Base-by-base conservation (phyloP, 768 basidiomycete species). In the Lanmaoa rubissima region DNA sequence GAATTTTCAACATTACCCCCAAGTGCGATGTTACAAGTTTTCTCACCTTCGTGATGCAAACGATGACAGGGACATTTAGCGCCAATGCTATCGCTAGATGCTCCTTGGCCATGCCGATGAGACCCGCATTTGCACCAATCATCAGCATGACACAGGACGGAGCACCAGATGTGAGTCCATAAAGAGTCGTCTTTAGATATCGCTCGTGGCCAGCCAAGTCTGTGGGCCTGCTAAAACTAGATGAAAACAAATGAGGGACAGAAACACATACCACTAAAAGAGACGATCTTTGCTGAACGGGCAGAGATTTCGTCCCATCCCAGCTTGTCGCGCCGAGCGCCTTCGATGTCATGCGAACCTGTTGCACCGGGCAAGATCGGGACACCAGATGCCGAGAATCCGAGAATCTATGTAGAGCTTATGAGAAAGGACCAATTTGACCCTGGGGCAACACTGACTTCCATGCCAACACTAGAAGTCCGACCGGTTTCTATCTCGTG, bases 401-500 rank as follows among this genome's bases (percentile, higher is more conserved):
- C 95, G 12, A 98, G 77, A 53, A 97, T 96, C 92, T 94, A 45
- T 60, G 14, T 14, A 57, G 8, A 42, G 21, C 14, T 3, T 7
- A 13, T 54, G 44, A 51, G 45, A 28, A 42, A 34, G 26, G 8
- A 42, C 0, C 10, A 31, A 28, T 32, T n/a, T n/a, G 38, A 41
- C 43, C n/a, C 21, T 3, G n/a, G 28, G 34, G 7, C 13, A 24
- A 52, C n/a, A 57, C 79, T 55, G 59, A 94, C 93, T 81, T 99
- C 97, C 88, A 97, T 95, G 21, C 97, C 97, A 42, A 98, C 92
- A 58, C 90, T 93, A 24, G 91, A 94, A 0, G 97, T 99, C 49
- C 97, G 78, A 7, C 96, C 96, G 19, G 90, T 94, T 75, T 98
- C 97, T 51, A 98, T 79, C 73, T 99, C 97, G 67, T 99, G 97